phyloP scores from a whole-genome alignment of 2,329 filamentous ascomycete genomes.

The Colletotrichum karsti region DNA sequence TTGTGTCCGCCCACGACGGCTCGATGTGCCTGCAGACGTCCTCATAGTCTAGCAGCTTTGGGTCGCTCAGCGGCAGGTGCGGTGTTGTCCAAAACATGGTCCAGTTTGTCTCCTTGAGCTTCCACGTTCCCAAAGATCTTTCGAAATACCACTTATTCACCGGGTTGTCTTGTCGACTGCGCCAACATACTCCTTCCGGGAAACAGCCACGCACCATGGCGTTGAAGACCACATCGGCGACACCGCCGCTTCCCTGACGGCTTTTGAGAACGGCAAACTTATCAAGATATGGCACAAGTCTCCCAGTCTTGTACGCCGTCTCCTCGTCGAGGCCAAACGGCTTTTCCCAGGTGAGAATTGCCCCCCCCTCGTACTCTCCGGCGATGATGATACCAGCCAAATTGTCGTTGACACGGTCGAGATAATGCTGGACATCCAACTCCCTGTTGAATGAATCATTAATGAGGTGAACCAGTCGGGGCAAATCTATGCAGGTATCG shows the following conservation, averaged over 20 bases:
- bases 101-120: conserved; percentile 85
- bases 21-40: conserved; percentile 73
- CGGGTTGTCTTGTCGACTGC: conserved; percentile 87
- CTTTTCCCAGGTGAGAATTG: conserved; percentile 92
- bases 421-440: conserved; percentile 84
- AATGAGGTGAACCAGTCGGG: conserved; percentile 84
- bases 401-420: conserved; percentile 80
- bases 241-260: conserved; percentile 88
- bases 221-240: conserved; percentile 96
- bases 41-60: conserved; percentile 74
- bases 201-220: conserved; percentile 93
- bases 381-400: conserved; percentile 94
- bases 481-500: conserved; percentile 83
- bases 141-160: conserved; percentile 99
- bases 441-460: conserved; percentile 92
- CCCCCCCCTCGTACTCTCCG: conserved; percentile 95
- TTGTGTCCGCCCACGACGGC: conserved; percentile 71
- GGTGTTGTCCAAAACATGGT: conserved; percentile 98
- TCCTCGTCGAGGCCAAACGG: conserved; percentile 69
- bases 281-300: conserved; percentile 91
- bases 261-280: conserved; percentile 95
- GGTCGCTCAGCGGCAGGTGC: conserved; percentile 63
- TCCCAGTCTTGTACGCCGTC: conserved; percentile 60
- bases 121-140: conserved; percentile 82
- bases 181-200: conserved; percentile 89